phyloP scores from a whole-genome alignment of 2,329 filamentous ascomycete species.

The Aureobasidium sp. region DNA sequence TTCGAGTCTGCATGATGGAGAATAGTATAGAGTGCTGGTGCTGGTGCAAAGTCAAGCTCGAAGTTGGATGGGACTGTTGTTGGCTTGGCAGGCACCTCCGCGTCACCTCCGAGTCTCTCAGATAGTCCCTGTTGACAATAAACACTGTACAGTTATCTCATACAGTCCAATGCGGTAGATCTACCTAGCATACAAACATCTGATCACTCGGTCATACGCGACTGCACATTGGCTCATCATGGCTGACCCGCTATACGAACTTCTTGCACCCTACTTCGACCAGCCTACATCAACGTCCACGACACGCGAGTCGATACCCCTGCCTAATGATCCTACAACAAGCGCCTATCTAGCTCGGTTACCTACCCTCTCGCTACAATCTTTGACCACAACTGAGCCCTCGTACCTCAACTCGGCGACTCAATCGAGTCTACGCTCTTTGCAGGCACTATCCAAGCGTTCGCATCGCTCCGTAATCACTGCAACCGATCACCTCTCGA shows the following conservation, averaged over 20 bases:
- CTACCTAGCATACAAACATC: background rate
- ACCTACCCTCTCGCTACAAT: conserved; percentile 66
- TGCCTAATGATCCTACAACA: conserved; percentile 44
- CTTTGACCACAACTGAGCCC: conserved; percentile 67
- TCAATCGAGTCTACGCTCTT: conserved; percentile 71
- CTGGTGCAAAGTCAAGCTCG: background rate
- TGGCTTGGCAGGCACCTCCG: conserved; percentile 6
- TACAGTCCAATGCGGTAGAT: background rate
- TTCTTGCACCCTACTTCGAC: conserved; percentile 58
- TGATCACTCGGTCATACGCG: background rate
- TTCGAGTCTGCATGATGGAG: background rate
- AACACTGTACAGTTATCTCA: background rate
- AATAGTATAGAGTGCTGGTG: background rate
- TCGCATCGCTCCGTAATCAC: conserved; percentile 79
- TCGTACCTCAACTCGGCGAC: conserved; percentile 72
- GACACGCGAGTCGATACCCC: conserved; percentile 26
- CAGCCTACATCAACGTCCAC: conserved; percentile 23
- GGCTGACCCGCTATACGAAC: conserved; percentile 63
- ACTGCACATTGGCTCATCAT: background rate
- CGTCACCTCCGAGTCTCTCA: background rate
- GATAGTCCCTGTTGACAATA: background rate
- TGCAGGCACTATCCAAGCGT: conserved; percentile 82
- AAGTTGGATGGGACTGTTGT: background rate
- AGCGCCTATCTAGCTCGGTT: conserved; percentile 70
- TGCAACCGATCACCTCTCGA: conserved; percentile 70